A percentile compares a stretch with the other conserved stretches of the same genome.
Conservation (phyloP, 2,329 filamentous ascomycete species). For the Zasmidium citrigriseum region DNA sequence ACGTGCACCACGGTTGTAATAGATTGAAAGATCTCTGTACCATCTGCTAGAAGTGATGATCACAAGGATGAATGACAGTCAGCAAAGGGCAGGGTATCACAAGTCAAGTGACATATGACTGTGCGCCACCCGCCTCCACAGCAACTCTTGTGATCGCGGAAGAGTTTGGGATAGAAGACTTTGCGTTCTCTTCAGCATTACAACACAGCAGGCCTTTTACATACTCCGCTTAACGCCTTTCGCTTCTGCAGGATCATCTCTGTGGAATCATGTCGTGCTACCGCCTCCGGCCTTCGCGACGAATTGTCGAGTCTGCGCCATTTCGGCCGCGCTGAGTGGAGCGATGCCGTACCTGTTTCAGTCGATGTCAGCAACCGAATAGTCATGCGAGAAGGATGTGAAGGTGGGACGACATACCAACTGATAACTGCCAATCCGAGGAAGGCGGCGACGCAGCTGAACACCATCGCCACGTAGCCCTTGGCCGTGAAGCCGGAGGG, state of each 20-base stretch:
- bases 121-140: not conserved
- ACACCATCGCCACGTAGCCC: constrained; percentile 73
- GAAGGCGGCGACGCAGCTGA: constrained; percentile 69
- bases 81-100: not conserved
- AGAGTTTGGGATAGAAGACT: constrained; percentile 3
- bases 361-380: constrained; percentile 14
- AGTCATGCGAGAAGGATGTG: constrained; percentile 4
- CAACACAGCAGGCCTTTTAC: not conserved
- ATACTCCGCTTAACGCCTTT: not conserved
- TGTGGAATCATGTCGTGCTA: constrained; percentile 7
- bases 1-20: too few species aligned
- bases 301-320: constrained; percentile 28
- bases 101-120: not conserved
- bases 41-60: not conserved
- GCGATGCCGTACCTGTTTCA: constrained; percentile 37
- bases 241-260: not conserved
- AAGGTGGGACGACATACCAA: constrained; percentile 57
- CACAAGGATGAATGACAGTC: not conserved
- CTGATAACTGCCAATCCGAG: constrained; percentile 67
- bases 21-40: not conserved
- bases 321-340: constrained; percentile 29
- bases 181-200: constrained; percentile 5
- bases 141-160: not conserved
- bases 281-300: constrained; percentile 24
- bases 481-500: constrained; percentile 70